phyloP scores from a whole-genome alignment of 352 stramenopile genomes.

The Hyaloperonospora brassicae region DNA sequence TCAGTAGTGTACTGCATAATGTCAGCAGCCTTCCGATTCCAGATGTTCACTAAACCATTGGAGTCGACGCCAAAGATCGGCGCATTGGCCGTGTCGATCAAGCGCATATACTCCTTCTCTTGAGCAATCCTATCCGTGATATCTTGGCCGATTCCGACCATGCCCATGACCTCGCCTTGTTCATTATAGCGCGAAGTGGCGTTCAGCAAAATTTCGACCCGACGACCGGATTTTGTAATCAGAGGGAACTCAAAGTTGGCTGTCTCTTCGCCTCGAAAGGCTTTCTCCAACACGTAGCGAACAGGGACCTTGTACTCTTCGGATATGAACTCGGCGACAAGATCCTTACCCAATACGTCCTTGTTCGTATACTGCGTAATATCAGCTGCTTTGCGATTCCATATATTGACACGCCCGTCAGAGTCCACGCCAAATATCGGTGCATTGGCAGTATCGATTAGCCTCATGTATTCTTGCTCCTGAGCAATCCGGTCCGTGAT shows the following conservation, averaged over 20 bases:
- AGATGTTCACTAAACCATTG: constrained; percentile 50
- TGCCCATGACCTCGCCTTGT: constrained; percentile 40
- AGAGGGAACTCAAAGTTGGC: constrained; percentile 54
- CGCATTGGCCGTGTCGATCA: constrained; percentile 66
- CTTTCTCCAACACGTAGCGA: constrained; percentile 30
- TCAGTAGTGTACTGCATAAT: constrained; percentile 71
- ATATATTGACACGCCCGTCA: constrained; percentile 50
- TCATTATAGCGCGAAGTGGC: constrained; percentile 46
- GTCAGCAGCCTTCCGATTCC: constrained; percentile 72
- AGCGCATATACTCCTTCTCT: constrained; percentile 50
- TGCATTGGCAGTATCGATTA: constrained; percentile 69
- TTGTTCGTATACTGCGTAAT: constrained; percentile 51
- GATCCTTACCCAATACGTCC: constrained; percentile 42
- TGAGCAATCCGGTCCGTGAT: constrained; percentile 53
- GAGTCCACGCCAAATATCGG: constrained; percentile 62
- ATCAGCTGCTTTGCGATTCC: constrained; percentile 49
- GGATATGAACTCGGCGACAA: constrained; percentile 28
- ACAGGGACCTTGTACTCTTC: constrained; percentile 27
- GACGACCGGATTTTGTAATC: constrained; percentile 39
- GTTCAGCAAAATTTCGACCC: constrained; percentile 45
- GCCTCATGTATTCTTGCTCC: constrained; percentile 57
- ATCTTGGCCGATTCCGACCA: constrained; percentile 52
- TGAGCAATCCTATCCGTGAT: constrained; percentile 57
- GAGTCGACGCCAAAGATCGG: constrained; percentile 63
- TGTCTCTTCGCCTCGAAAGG: constrained; percentile 43